phyloP scores from a whole-genome alignment of 73 alveolate genomes.

The Breviolum minutum region DNA sequence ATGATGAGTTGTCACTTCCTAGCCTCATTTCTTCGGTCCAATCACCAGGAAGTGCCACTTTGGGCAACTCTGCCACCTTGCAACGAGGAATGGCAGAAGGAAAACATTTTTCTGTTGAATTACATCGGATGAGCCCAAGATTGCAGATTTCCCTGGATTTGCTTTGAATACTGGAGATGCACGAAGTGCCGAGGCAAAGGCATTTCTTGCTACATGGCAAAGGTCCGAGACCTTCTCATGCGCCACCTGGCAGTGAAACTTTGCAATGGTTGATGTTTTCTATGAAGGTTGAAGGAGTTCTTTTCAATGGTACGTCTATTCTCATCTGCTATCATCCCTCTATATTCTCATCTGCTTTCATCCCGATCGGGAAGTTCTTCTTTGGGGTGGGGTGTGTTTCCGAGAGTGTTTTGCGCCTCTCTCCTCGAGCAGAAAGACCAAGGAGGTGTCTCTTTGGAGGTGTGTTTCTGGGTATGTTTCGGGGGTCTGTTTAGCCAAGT shows the following conservation, averaged over 20 bases:
- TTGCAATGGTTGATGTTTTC: too few relatives aligned
- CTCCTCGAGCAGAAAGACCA: background rate
- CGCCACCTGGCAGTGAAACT: conserved; percentile 26
- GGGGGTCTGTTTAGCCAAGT: background rate
- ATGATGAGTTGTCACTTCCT: too few relatives aligned
- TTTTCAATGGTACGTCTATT: background rate
- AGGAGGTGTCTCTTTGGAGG: background rate
- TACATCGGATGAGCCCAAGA: background rate
- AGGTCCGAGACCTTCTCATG: conserved; percentile 10
- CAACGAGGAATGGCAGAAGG: background rate
- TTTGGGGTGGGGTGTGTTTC: background rate
- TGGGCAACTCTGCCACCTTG: conserved; percentile 29
- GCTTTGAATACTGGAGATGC: background rate
- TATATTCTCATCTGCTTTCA: background rate
- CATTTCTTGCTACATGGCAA: conserved; percentile 7
- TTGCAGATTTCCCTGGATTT: background rate
- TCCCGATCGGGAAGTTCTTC: background rate
- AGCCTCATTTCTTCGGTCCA: conserved; percentile 42
- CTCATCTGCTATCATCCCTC: background rate
- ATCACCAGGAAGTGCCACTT: conserved; percentile 26
- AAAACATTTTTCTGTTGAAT: background rate
- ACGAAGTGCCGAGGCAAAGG: background rate
- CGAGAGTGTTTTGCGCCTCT: background rate
- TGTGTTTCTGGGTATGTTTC: too few relatives aligned
- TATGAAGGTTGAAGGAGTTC: background rate